Evolutionary conservation across 352 stramenopile species (phyloP), one percentile per base, ranked within the genome.

Genomic region (Paralagenidium karlingii): DNA sequence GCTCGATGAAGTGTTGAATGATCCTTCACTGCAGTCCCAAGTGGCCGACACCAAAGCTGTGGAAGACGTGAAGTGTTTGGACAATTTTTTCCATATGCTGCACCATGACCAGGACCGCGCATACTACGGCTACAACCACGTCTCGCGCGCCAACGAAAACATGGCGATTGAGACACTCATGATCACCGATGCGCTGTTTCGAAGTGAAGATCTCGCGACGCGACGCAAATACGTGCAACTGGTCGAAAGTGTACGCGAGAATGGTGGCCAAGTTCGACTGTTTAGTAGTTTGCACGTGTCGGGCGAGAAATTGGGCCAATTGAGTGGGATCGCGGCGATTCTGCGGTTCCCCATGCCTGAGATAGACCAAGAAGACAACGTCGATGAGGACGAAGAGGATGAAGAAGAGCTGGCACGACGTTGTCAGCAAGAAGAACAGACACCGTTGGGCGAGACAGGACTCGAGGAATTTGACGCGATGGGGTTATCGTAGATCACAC

Each of bases 111-210:
- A 96, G 26, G 91, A 98, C 39, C 80, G 91, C 38, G 94, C 94
- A 15, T 98, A 97, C 59, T 99, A 99, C 60, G 88, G 91, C 22
- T 97, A 84, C 66, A 89, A 93, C 43, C 89, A 98, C 52, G 88
- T 98, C 9, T 27, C 74, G 38, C 75, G 68, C 21, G 93, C 93
- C 5, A 91, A 96, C 43, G 82, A 90, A 18, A 80, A 96, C 50
- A 62, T 87, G 40, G 94, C 94, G 2, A 94, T 98, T 42, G 90
- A 97, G 56, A 95, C 77, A 21, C 62, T 98, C 18, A 62, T 98
- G 46, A 88, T 98, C 50, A 94, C 87, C 20, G 94, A 98, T 58
- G 75, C 92, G 45, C 63, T 98, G 9, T 98, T 98, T 63, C 77
- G 90, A 5, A 83, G 57, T 45, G 78, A 94, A 30, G 82, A 97